Evolutionary conservation across 805 yeast species (phyloP), one percentile per base, ranked within the genome.

Genomic region (Jamesozyma hellenica): DNA sequence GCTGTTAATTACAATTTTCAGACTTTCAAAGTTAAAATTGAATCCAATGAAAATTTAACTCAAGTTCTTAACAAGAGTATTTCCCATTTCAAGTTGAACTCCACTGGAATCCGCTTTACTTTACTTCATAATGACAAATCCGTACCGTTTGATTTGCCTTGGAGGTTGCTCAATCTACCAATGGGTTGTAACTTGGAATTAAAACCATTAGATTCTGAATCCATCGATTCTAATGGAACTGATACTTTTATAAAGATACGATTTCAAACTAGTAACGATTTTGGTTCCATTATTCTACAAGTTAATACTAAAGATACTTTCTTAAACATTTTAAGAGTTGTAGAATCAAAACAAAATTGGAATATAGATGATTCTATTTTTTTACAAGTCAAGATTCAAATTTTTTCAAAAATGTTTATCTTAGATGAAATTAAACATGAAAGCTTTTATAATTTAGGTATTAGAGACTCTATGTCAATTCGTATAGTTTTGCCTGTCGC

Each of bases 161-260:
- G 67, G 43, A 57, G 75, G 42, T 48, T 71, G 14, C 48, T 66
- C 13, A 65, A 66, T 38, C 45, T 72, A 15, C 70, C 75, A 2
- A 53, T 62, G 5, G 76, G 76, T 11, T 66, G 64, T 14, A 71
- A 67, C 34, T 40, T 72, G 28, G 53, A 54, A 7, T 44, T 70
- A 32, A 44, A 47, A 28, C 36, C 39, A 12, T 14, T 36, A 13
- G 23, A 26, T 4, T 34, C 10, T n/a, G n/a, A 34, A 1, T 10
- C 15, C 4, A 25, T 33, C 4, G 21, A 6, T 8, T 8, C 34
- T 4, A 16, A 14, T 4, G 30, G 25, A 6, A 14, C 47, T 1
- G 12, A 30, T 13, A 38, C 45, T 2, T 42, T 41, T 11, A 45
- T 63, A 13, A 63, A 55, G 19, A 41, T 66, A 27, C 58, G 64